phyloP scores from a whole-genome alignment of 2,329 filamentous ascomycete genomes.

The Nemania serpens region DNA sequence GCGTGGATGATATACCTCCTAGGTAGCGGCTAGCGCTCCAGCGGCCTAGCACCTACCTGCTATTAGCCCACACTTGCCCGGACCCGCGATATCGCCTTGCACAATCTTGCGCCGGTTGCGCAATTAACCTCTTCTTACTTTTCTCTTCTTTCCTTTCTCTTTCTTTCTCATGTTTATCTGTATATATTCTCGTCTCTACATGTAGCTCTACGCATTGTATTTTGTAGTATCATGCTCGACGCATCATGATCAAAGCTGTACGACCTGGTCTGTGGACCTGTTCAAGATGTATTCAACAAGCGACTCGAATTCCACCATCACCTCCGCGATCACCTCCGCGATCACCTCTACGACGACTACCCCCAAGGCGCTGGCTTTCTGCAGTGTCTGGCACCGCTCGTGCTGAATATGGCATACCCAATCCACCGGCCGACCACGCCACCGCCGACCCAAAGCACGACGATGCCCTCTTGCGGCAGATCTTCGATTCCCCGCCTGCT shows the following conservation, averaged over 20 bases:
- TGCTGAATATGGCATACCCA: conserved; percentile 32
- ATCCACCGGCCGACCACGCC: conserved; percentile 39
- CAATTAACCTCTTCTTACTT: background rate
- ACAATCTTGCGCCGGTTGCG: conserved; percentile 18
- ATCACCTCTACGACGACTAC: conserved; percentile 3
- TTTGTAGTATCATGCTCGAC: conserved; percentile 27
- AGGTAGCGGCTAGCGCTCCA: background rate
- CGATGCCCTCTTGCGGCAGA: conserved; percentile 73
- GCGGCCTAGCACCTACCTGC: background rate
- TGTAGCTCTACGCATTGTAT: background rate
- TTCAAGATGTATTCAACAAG: conserved; percentile 59
- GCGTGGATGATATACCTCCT: too few species aligned
- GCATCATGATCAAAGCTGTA: conserved; percentile 46
- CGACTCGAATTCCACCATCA: conserved; percentile 37
- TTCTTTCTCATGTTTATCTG: background rate
- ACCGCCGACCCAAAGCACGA: conserved; percentile 59
- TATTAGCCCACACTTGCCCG: background rate
- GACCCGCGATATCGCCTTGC: conserved; percentile 9
- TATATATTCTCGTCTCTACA: background rate
- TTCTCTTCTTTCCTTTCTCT: background rate
- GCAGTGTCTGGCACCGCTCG: conserved; percentile 46
- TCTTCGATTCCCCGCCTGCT: conserved; percentile 77
- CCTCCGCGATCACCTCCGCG: background rate
- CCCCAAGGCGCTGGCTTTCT: conserved; percentile 48
- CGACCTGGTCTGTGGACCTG: conserved; percentile 63